Evolutionary conservation across 2,329 filamentous ascomycete species (phyloP).

Genomic region (Rosellinia necatrix): DNA sequence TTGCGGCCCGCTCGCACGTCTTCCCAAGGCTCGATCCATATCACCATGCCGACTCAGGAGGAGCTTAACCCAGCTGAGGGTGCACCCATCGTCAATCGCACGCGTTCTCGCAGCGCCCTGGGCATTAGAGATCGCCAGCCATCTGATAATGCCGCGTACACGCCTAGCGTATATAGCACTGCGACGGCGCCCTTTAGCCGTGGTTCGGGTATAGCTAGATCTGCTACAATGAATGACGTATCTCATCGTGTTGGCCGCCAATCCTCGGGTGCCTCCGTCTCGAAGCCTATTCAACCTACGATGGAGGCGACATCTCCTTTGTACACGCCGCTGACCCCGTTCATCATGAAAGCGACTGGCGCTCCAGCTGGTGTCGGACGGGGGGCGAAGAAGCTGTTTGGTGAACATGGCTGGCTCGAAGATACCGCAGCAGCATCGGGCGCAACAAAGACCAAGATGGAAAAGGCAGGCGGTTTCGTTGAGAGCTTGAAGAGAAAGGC

Average conservation of each 20-base stretch:
- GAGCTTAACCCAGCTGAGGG: not conserved
- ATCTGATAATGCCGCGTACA: conserved; percentile 1
- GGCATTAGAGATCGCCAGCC: conserved; percentile 21
- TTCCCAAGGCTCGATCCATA: conserved; percentile 15
- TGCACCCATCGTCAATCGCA: conserved; percentile 1
- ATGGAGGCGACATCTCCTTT: conserved; percentile 15
- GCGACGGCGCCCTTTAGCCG: not conserved
- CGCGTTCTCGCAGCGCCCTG: conserved; percentile 25
- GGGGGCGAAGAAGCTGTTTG: conserved; percentile 55
- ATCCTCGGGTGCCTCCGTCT: not conserved
- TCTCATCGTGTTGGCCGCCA: conserved; percentile 5
- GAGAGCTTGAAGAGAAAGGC: conserved; percentile 51
- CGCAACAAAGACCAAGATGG: conserved; percentile 22
- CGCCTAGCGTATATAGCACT: not conserved
- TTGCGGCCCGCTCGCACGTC: not conserved
- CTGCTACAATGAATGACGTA: conserved; percentile 18
- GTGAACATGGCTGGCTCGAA: conserved; percentile 62
- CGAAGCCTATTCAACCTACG: not conserved
- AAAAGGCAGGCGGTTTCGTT: conserved; percentile 34
- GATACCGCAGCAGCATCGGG: conserved; percentile 34
- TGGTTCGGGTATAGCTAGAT: conserved; percentile 10
- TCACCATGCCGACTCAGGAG: not conserved
- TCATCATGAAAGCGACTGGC: conserved; percentile 37
- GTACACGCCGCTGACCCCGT: conserved; percentile 39
- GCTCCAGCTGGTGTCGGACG: conserved; percentile 6